Percentiles rank a stretch among this genome's conserved stretches.
phyloP scores from a whole-genome alignment of 768 basidiomycete species.

The Leccinum fibrillosum region DNA sequence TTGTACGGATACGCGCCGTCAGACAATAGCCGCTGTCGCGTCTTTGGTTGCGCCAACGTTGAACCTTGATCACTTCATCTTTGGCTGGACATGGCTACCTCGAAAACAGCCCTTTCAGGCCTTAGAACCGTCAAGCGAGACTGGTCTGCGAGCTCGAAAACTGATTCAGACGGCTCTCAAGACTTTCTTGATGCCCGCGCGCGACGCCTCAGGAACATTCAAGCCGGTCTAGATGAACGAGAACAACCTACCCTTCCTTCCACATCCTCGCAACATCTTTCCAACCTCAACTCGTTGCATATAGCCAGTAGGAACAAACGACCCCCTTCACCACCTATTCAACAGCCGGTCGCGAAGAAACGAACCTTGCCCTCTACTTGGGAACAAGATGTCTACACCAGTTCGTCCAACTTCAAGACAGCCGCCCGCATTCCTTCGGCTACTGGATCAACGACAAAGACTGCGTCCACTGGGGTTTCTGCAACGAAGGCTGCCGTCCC shows the following conservation, averaged over 20 bases:
- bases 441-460: constrained; percentile 6
- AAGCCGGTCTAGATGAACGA: constrained; percentile 51
- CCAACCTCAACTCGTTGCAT: constrained; percentile 14
- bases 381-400: constrained; percentile 36
- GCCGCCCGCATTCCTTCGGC: constrained; percentile 12
- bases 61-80: background rate
- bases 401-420: constrained; percentile 33
- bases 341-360: constrained; percentile 44
- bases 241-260: constrained; percentile 23
- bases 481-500: constrained; percentile 3
- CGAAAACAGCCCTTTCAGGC: constrained; percentile 49
- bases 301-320: constrained; percentile 34
- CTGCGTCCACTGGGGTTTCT: constrained; percentile 5
- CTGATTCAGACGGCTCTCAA: constrained; percentile 17
- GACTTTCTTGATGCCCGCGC: constrained; percentile 25
- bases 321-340: constrained; percentile 18
- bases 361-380: constrained; percentile 54
- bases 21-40: constrained; percentile 1
- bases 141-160: constrained; percentile 50
- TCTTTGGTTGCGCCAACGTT: background rate
- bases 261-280: constrained; percentile 9
- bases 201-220: constrained; percentile 54
- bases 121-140: constrained; percentile 60
- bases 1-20: background rate
- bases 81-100: constrained; percentile 23